Conservation (phyloP, 2,329 filamentous ascomycete genomes). For the Colletotrichum somersetense region DNA sequence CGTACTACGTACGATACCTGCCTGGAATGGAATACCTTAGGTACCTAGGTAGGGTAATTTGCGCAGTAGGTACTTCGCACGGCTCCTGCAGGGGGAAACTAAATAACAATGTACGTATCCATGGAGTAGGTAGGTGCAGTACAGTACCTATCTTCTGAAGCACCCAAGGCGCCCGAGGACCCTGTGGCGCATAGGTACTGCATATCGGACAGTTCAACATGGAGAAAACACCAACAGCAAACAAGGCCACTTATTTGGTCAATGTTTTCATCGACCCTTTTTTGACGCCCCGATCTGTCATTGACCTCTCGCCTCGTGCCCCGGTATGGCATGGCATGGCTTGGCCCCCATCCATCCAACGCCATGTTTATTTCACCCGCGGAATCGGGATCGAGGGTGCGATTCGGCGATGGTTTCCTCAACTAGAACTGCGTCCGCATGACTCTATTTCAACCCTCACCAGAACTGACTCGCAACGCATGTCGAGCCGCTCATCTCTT, state of each 20-base stretch:
- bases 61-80: background rate
- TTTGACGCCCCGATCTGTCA: slow-evolving; percentile 3
- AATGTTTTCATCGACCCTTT: background rate
- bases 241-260: background rate
- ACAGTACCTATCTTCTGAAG: too few species aligned
- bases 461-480: slow-evolving; percentile 28
- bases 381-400: background rate
- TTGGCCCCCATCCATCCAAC: slow-evolving; percentile 22
- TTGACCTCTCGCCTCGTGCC: background rate
- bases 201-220: background rate
- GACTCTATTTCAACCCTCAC: slow-evolving; percentile 24
- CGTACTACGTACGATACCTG: too few species aligned
- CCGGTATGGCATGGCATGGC: background rate
- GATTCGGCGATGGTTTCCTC: background rate
- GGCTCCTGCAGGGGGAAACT: slow-evolving; percentile 11
- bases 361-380: slow-evolving; percentile 1
- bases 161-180: background rate
- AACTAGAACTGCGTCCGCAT: slow-evolving; percentile 9
- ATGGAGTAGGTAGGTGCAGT: too few species aligned
- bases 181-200: background rate
- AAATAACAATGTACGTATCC: too few species aligned
- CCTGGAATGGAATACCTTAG: too few species aligned
- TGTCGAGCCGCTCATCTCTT: background rate
- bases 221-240: too few species aligned
- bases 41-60: too few species aligned